Evolutionary conservation across 768 basidiomycete genomes (phyloP), one percentile per base, ranked within the genome.

Genomic region (Mycena floridula): DNA sequence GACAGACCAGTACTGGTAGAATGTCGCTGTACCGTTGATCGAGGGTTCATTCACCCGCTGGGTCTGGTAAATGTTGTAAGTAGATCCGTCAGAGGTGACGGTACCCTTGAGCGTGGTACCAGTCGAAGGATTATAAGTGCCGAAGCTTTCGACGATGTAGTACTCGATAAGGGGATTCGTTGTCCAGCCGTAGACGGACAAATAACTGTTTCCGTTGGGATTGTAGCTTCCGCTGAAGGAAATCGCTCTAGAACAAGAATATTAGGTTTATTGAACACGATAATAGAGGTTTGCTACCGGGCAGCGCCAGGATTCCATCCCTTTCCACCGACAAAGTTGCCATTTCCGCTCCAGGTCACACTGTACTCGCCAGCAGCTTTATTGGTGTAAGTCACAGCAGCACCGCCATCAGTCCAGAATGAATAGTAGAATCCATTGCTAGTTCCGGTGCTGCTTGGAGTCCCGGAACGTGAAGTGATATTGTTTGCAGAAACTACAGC

Each of bases 111-210:
- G 27, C 21, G 62, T 50, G 23, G 46, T 26, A 24, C 49, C 55
- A 13, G 47, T 47, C 12, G 48, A 43, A 16, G 63, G 63, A 50
- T 64, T 53, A 50, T 58, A 65, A 1, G 55, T 54, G 6, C 61
- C 63, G 37, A 51, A 64, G 42, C 42, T 36, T 46, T 65, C 63
- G 40, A 50, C 32, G 49, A 65, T 61, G 55, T 63, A 65, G 51
- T 63, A 62, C 46, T 65, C 61, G 45, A 64, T 46, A 44, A 65
- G 59, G 15, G 63, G 59, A 52, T 48, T 60, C 11, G 51, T 55
- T 18, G 58, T 56, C 64, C 61, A 65, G 42, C 61, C 61, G 47
- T 63, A 61, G 25, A 64, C 61, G 26, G 63, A 59, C 7, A 64
- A 53, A 47, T 64, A 62, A 39, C 50, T 47, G 54, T 62, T 64